Evolutionary conservation across 192 early-diverging fungal genomes (phyloP).

Genomic region (Coemansia sp.): DNA sequence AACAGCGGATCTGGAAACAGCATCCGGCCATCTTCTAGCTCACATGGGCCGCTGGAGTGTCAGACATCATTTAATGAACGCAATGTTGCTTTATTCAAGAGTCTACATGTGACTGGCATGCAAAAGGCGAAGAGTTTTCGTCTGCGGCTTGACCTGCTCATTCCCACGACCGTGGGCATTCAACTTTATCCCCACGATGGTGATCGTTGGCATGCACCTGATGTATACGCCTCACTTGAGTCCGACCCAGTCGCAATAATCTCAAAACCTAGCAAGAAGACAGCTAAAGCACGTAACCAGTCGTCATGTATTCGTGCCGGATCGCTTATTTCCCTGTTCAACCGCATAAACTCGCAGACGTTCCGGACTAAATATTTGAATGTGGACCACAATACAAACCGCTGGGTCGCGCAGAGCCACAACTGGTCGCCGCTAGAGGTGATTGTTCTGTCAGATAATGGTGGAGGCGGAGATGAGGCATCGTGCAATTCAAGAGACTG

Average conservation of each 20-base stretch:
- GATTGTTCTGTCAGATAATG: slow-evolving; percentile 20
- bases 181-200: slow-evolving; percentile 15
- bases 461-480: neutral
- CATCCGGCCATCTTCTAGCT: slow-evolving; percentile 37
- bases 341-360: slow-evolving; percentile 90
- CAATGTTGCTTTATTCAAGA: slow-evolving; percentile 68
- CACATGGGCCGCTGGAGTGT: slow-evolving; percentile 52
- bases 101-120: slow-evolving; percentile 74
- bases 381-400: slow-evolving; percentile 52
- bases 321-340: slow-evolving; percentile 79
- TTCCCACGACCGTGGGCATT: slow-evolving; percentile 22
- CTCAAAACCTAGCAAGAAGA: slow-evolving; percentile 92
- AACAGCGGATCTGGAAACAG: slow-evolving; percentile 6
- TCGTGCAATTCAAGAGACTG: neutral
- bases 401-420: slow-evolving; percentile 55
- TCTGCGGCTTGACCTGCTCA: slow-evolving; percentile 64
- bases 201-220: slow-evolving; percentile 23
- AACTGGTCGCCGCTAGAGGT: slow-evolving; percentile 56
- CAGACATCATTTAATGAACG: slow-evolving; percentile 53
- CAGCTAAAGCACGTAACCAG: slow-evolving; percentile 76
- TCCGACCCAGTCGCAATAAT: slow-evolving; percentile 80
- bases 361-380: slow-evolving; percentile 84
- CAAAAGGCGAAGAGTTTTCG: slow-evolving; percentile 79
- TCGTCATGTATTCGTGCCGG: slow-evolving; percentile 76
- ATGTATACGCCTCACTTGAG: slow-evolving; percentile 64